Percentiles rank a stretch among this genome's conserved stretches.
Conservation (phyloP, 805 yeast genomes). For the Monosporozyma unispora region DNA sequence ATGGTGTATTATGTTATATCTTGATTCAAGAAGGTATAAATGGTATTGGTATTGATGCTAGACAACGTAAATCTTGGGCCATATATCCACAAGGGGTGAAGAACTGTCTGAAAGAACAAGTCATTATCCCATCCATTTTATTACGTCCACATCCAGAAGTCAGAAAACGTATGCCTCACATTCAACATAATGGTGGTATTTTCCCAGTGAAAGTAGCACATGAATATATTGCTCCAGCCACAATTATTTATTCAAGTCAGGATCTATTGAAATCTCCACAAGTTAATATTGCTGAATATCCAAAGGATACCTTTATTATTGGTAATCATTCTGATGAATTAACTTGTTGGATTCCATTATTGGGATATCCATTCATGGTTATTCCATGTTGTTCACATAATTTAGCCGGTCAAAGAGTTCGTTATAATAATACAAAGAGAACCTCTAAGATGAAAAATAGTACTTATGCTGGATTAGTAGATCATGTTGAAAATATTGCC, state of each 20-base stretch:
- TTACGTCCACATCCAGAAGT: slow-evolving; percentile 63
- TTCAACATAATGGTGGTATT: slow-evolving; percentile 52
- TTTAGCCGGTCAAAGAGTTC: slow-evolving; percentile 61
- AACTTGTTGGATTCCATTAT: slow-evolving; percentile 88
- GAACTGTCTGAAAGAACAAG: slow-evolving; percentile 56
- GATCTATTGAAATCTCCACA: slow-evolving; percentile 42
- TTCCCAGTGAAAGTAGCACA: slow-evolving; percentile 33
- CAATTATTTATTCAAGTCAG: slow-evolving; percentile 29
- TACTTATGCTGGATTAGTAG: slow-evolving; percentile 78
- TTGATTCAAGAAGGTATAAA: slow-evolving; percentile 67
- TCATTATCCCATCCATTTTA: slow-evolving; percentile 69
- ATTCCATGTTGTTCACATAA: slow-evolving; percentile 95
- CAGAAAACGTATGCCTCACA: slow-evolving; percentile 41
- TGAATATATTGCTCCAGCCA: slow-evolving; percentile 37
- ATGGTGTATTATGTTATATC: slow-evolving; percentile 75
- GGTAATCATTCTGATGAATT: slow-evolving; percentile 95
- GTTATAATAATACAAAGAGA: slow-evolving; percentile 46
- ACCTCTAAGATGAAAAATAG: slow-evolving; percentile 33
- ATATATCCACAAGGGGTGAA: slow-evolving; percentile 62
- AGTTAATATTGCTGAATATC: slow-evolving; percentile 58
- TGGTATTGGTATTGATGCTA: slow-evolving; percentile 84
- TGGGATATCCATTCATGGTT: slow-evolving; percentile 80
- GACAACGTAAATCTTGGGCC: slow-evolving; percentile 82
- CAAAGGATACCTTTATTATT: slow-evolving; percentile 66
- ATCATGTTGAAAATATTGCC: slow-evolving; percentile 69